A percentile compares a stretch with the other conserved stretches of the same genome.
phyloP scores from a whole-genome alignment of 352 stramenopile species.

The Pythium periplocum region DNA sequence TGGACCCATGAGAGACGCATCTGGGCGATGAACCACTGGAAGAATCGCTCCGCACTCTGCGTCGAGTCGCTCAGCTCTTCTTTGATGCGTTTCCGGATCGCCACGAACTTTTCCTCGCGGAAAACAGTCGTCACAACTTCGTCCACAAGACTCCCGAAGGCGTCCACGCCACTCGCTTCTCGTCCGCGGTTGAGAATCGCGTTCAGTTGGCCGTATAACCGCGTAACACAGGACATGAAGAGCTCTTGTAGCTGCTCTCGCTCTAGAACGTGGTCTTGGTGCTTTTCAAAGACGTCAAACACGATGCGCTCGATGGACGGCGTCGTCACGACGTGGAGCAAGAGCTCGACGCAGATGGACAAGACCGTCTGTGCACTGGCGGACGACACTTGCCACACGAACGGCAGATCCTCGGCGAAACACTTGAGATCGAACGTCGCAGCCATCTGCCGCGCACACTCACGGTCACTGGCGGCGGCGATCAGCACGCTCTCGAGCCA shows the following conservation, averaged over 20 bases:
- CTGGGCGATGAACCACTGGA: constrained; percentile 6
- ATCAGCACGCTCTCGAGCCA: constrained; percentile 3
- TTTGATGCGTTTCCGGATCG: constrained; percentile 7
- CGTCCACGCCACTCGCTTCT: neutral
- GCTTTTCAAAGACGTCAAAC: constrained; percentile 1
- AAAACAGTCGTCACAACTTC: constrained; percentile 25
- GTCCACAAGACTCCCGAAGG: constrained; percentile 24
- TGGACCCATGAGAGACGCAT: constrained; percentile 4
- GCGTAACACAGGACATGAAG: constrained; percentile 6
- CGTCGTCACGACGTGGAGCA: constrained; percentile 9
- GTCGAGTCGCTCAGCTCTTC: constrained; percentile 1
- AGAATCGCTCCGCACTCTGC: constrained; percentile 6
- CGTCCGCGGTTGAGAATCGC: constrained; percentile 1
- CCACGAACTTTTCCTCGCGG: constrained; percentile 7
- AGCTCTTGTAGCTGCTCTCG: constrained; percentile 6
- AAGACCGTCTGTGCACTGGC: constrained; percentile 1
- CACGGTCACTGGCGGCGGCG: neutral
- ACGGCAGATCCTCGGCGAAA: constrained; percentile 3
- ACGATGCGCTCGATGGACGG: constrained; percentile 1
- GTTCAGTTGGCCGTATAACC: constrained; percentile 6
- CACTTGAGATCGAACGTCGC: constrained; percentile 6
- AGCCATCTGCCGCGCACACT: neutral
- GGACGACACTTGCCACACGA: neutral
- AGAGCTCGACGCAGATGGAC: constrained; percentile 6
- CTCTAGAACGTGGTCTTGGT: constrained; percentile 3